Evolutionary conservation across 768 basidiomycete genomes (phyloP).

Genomic region (Trametopsis cervina): DNA sequence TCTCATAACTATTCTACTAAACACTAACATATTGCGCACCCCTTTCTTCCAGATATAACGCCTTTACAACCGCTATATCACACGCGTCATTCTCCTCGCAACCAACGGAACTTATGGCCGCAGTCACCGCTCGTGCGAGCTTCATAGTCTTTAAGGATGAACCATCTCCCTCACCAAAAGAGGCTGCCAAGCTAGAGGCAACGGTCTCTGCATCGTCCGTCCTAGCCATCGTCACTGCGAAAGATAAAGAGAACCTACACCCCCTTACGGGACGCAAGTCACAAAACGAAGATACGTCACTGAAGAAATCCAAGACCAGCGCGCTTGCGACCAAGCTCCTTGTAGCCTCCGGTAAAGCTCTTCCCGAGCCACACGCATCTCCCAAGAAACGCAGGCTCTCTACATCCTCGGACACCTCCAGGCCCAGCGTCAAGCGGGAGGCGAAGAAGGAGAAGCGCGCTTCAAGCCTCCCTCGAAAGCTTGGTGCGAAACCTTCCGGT

Average conservation of each 20-base stretch:
- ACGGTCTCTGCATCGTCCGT: constrained; percentile 20
- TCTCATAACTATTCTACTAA: too few relatives aligned
- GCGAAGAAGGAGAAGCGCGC: constrained; percentile 15
- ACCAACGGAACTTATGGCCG: neutral
- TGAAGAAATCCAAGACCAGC: constrained; percentile 57
- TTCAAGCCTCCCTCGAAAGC: constrained; percentile 11
- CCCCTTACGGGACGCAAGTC: constrained; percentile 65
- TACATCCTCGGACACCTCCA: constrained; percentile 1
- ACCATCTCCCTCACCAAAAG: constrained; percentile 2
- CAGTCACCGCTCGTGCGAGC: constrained; percentile 5
- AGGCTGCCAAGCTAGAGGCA: constrained; percentile 22
- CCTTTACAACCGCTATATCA: too few relatives aligned
- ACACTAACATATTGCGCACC: too few relatives aligned
- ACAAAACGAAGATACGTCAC: constrained; percentile 34
- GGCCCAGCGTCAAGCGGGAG: constrained; percentile 12
- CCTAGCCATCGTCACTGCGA: constrained; percentile 18
- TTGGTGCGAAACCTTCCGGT: constrained; percentile 18
- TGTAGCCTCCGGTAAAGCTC: constrained; percentile 7
- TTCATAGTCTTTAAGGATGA: constrained; percentile 24
- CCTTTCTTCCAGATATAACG: too few relatives aligned
- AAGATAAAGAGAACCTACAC: constrained; percentile 75
- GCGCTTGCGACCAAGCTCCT: constrained; percentile 19
- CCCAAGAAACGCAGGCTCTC: constrained; percentile 16
- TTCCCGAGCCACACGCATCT: constrained; percentile 12
- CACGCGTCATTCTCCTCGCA: too few relatives aligned